These are phyloP conservation scores for Sechiopsis laciniata DNA, from an alignment of 306 rosid genomes.

Conservation along the genomic window DNA sequence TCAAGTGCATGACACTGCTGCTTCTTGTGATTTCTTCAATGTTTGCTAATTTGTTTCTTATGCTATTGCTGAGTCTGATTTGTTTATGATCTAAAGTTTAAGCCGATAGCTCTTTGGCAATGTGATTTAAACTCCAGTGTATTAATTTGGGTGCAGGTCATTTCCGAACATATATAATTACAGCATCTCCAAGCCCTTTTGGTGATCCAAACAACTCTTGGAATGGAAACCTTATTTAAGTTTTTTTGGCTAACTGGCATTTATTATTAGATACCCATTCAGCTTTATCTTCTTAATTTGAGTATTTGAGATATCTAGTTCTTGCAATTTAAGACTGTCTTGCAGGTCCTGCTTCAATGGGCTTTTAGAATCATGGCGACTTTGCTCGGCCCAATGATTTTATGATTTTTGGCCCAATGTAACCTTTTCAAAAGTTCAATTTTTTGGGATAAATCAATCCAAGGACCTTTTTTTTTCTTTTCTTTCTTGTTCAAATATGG, in stretches of 20 bases:
- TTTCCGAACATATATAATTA: not conserved
- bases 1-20: not conserved
- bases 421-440: too few species aligned
- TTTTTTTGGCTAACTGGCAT: too few species aligned
- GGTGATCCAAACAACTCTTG: not conserved
- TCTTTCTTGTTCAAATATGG: too few species aligned
- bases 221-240: not conserved
- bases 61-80: not conserved
- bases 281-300: conserved; percentile 10
- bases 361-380: conserved; percentile 24
- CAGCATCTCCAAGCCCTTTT: not conserved
- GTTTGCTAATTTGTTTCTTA: not conserved
- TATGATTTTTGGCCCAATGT: too few species aligned
- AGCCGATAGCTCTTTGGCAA: conserved; percentile 3
- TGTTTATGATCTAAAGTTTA: conserved; percentile 4
- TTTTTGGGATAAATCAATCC: too few species aligned
- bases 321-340: conserved; percentile 42
- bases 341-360: conserved; percentile 76
- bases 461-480: too few species aligned
- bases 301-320: conserved; percentile 19
- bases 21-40: conserved; percentile 5
- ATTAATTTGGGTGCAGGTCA: not conserved
- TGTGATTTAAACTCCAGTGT: not conserved
- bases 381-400: too few species aligned
- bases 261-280: not conserved